Evolutionary conservation across 495 filamentous ascomycete genomes (phyloP), one percentile per base, ranked within the genome.

Genomic region (Talaromyces ruber): DNA sequence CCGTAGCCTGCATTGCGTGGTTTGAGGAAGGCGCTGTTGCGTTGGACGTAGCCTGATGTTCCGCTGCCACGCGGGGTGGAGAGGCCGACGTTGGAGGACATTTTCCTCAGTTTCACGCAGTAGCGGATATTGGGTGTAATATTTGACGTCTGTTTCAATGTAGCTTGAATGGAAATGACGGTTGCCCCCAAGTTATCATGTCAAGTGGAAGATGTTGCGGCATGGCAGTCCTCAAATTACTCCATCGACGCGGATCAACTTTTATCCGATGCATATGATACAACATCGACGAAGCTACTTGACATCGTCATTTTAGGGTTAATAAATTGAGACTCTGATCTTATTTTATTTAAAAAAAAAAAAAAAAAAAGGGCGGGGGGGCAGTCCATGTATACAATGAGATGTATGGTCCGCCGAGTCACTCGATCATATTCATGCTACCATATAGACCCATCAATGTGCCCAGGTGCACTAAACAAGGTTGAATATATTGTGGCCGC

Each of bases 1-100:
- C 74, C 74, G 68, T 76, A 76, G 51, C 76, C 76, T 25, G 70
- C 70, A 66, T 79, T 79, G 76, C 93, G 92, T 11, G 89, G 91
- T 65, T 82, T 86, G 59, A 95, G 84, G 77, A 94, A 86, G 7
- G 95, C 93, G 62, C 87, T 82, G 77, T 98, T 99, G 69, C 90
- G 90, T 71, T 97, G 93, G 59, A 99, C 92, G 77, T 97, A 98
- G 70, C 95, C 95, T 4, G 91, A 96, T 63, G 95, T 99, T 61
- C 94, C 94, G 67, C 86, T 92, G 62, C 95, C 95, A 64, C 95
- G 89, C 6, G 95, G 95, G 22, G 95, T 99, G 58, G 89, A 82
- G 69, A 99, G 92, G 64, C 95, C 95, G 76, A 99, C 95, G 80
- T 99, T 99, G 63, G 92, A 92, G 61, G 93, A 93, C 94, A 98